Conservation (phyloP, 306 rosid genomes). For the Vigna mungo region DNA sequence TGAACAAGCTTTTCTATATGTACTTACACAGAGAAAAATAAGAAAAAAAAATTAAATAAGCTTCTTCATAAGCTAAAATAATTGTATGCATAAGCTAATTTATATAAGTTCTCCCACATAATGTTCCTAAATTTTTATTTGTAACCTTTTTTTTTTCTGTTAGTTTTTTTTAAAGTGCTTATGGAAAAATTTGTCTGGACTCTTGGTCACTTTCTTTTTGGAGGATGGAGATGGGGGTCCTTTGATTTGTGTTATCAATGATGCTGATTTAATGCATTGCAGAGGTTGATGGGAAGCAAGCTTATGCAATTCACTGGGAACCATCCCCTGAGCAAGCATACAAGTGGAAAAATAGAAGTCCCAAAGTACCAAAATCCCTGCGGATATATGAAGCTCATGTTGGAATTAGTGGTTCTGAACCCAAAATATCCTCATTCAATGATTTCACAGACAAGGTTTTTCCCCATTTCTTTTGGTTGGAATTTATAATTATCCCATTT, state of each 20-base stretch:
- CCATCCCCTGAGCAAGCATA: constrained; percentile 85
- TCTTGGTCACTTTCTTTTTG: background rate
- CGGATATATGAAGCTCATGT: constrained; percentile 95
- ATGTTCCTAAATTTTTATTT: no score
- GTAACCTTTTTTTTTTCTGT: no score
- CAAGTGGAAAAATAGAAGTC: constrained; percentile 75
- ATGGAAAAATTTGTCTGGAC: no score
- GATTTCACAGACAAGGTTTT: constrained; percentile 72
- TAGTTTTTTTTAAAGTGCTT: no score
- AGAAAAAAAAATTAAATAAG: no score
- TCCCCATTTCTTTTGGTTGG: background rate
- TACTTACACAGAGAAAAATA: no score
- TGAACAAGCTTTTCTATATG: no score
- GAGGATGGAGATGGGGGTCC: constrained; percentile 9
- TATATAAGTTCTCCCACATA: no score
- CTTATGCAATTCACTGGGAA: constrained; percentile 95
- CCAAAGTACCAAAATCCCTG: constrained; percentile 73
- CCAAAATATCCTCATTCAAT: constrained; percentile 77
- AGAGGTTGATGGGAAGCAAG: constrained; percentile 79
- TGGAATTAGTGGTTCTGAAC: constrained; percentile 96
- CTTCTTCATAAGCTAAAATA: no score
- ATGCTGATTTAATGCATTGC: constrained; percentile 51
- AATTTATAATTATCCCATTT: constrained; percentile 25
- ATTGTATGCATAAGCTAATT: no score
- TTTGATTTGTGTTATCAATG: constrained; percentile 12